A percentile compares a stretch with the other conserved stretches of the same genome.
Evolutionary conservation across 176 grass and related monocot species (phyloP).

Genomic region (Lolium multiflorum): DNA sequence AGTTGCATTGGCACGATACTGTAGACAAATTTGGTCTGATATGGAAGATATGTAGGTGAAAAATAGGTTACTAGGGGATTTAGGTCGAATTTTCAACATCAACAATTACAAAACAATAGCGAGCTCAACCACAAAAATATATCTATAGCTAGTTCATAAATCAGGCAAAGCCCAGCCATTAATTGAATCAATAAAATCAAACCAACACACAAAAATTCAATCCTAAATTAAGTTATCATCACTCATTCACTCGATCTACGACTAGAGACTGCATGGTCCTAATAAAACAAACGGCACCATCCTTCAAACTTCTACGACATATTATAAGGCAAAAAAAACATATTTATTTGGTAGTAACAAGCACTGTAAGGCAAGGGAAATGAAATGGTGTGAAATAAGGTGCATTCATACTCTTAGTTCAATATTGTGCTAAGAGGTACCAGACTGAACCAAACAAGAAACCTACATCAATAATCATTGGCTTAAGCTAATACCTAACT

Average conservation of each 20-base stretch:
- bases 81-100: slow-evolving; percentile 27
- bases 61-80: neutral
- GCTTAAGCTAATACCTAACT: neutral
- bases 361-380: slow-evolving; percentile 19
- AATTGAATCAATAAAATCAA: neutral
- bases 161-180: neutral
- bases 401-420: slow-evolving; percentile 14
- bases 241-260: neutral
- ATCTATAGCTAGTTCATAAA: slow-evolving; percentile 7
- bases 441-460: slow-evolving; percentile 16
- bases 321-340: neutral
- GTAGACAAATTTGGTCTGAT: slow-evolving; percentile 22
- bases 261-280: neutral
- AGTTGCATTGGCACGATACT: slow-evolving; percentile 45
- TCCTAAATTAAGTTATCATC: neutral
- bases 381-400: neutral
- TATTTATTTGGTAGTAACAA: neutral
- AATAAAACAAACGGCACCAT: slow-evolving; percentile 15
- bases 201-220: too few relatives aligned
- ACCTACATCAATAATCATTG: neutral
- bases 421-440: neutral
- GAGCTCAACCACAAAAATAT: slow-evolving; percentile 18
- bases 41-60: slow-evolving; percentile 18
- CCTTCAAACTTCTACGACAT: neutral
- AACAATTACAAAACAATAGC: neutral